These are phyloP conservation scores for Cyclospora cayetanensis DNA, from an alignment of 169 alveolate species.

Conservation along the genomic window DNA sequence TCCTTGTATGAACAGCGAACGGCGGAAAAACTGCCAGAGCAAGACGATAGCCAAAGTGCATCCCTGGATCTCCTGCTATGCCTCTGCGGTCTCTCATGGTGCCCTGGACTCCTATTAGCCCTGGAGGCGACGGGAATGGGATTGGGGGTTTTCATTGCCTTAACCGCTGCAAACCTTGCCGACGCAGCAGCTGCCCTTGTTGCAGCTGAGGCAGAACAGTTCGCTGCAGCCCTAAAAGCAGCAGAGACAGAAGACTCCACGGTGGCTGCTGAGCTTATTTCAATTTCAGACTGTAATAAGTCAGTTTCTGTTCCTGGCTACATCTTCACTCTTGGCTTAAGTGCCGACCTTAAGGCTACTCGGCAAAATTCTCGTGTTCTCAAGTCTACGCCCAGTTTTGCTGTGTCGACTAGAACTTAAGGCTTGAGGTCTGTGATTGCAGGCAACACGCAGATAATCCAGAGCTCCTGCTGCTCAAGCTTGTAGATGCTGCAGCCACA, in stretches of 20 bases:
- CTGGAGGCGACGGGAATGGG: neutral
- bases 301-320: too few species aligned
- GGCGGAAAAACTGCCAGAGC: neutral
- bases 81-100: neutral
- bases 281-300: neutral
- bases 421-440: neutral
- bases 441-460: conserved; percentile 5
- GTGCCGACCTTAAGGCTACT: too few species aligned
- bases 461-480: neutral
- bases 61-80: conserved; percentile 36
- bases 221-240: neutral
- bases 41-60: neutral
- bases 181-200: conserved; percentile 3
- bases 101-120: neutral
- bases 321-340: too few species aligned
- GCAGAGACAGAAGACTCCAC: neutral
- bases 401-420: neutral
- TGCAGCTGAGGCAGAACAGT: neutral
- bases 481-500: neutral
- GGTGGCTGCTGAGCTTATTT: neutral
- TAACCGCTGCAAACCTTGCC: neutral
- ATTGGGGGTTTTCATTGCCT: neutral
- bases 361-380: too few species aligned
- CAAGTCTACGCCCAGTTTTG: too few species aligned
- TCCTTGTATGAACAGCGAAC: too few species aligned